Base-by-base conservation (phyloP, 345 rosid genomes). In the Atalantia buxifolia region DNA sequence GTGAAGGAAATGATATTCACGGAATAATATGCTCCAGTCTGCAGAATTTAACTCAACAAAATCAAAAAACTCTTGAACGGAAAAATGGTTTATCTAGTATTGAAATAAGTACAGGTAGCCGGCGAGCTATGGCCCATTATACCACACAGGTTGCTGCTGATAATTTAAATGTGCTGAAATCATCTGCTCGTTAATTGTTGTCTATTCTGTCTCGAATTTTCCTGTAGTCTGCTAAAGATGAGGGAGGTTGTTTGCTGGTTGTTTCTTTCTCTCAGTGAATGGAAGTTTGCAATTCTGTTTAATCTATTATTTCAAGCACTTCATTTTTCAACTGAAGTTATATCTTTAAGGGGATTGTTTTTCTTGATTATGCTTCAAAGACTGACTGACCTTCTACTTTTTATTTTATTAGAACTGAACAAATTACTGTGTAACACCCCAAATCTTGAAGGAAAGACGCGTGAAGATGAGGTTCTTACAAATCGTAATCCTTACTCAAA, bases 221-320 rank as follows among this genome's bases (percentile, higher is more conserved):
- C 78, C 77, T 85, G 84, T 93, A 94, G 82, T 91, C 97, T 68
- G 65, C 84, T 45, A 87, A 89, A 69, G 97, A 92, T 81, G 97
- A 95, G 66, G 99, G 95, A 67, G 99, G 95, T 84, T 91, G 86
- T 81, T 85, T 96, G 86, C 95, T 89, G 99, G 97, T 96, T 89
- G 56, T 30, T 77, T 9, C 57, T 24, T 18, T 28, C 6, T 69
- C 62, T 22, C 72, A 45, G 1, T 59, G 67, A 24, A 75, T 76
- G 63, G 48, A 38, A 74, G 67, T 33, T 66, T 36, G 70, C 66
- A 48, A 24, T 77, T 60, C 63, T 66, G 4, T 53, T 59, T 75
- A 7, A 30, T 10, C 42, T 45, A 27, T 63, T 62, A 28, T 63
- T 38, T 28, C 38, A 10, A 75, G 12, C 27, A 21, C 28, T 42